These are phyloP conservation scores for Pezicula rhizophila DNA, from an alignment of 2,329 filamentous ascomycete species.

Conservation along the genomic window DNA sequence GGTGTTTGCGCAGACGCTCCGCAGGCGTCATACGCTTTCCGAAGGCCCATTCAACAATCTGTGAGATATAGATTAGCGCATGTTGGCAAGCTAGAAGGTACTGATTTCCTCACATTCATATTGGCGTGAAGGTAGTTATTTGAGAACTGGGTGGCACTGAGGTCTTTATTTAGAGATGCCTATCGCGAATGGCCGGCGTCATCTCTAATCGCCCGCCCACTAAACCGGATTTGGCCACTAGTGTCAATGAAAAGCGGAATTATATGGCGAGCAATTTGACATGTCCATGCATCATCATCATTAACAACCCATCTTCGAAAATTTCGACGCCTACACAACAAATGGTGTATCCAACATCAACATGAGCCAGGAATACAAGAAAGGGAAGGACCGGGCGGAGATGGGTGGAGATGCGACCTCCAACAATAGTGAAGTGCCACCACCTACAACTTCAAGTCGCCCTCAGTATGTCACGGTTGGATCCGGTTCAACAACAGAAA, in stretches of 20 bases:
- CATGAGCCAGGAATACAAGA: constrained; percentile 57
- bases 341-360: constrained; percentile 22
- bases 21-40: constrained; percentile 98
- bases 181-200: background rate
- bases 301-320: constrained; percentile 3
- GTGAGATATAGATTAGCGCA: constrained; percentile 10
- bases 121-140: constrained; percentile 3
- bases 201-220: background rate
- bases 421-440: constrained; percentile 4
- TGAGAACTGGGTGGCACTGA: background rate
- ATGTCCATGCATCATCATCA: constrained; percentile 13
- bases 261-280: background rate
- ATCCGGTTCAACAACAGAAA: constrained; percentile 71
- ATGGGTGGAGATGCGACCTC: constrained; percentile 12
- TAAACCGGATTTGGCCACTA: background rate
- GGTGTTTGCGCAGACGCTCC: constrained; percentile 86
- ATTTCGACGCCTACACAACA: constrained; percentile 6
- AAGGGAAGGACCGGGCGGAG: constrained; percentile 39
- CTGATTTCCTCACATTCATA: constrained; percentile 47
- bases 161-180: constrained; percentile 1
- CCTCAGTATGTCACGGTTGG: constrained; percentile 87
- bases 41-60: constrained; percentile 99
- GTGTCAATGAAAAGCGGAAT: background rate
- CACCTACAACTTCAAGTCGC: constrained; percentile 13
- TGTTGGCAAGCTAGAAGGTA: background rate